Conservation (phyloP, 805 yeast species). For the Pichia rugopelliculosa region DNA sequence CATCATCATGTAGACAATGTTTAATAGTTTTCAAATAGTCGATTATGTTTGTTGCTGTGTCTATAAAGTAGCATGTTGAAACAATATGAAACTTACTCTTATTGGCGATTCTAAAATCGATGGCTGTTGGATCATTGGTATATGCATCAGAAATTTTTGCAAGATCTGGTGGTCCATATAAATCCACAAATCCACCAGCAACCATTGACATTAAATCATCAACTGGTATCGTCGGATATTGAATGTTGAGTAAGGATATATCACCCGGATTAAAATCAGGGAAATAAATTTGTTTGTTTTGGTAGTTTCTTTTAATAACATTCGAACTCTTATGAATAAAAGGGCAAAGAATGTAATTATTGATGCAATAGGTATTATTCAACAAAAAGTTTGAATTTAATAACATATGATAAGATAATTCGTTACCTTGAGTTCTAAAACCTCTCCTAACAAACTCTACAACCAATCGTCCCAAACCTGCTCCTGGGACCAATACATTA, state of each 20-base stretch:
- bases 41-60: conserved; percentile 52
- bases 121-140: conserved; percentile 32
- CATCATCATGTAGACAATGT: conserved; percentile 38
- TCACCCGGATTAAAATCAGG: conserved; percentile 46
- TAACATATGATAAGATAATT: conserved; percentile 58
- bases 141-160: conserved; percentile 29
- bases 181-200: conserved; percentile 64
- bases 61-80: conserved; percentile 54
- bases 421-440: conserved; percentile 60
- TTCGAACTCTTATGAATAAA: conserved; percentile 47
- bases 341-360: conserved; percentile 42
- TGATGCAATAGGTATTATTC: conserved; percentile 36
- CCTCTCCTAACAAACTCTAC: conserved; percentile 48
- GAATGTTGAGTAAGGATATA: conserved; percentile 27
- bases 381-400: conserved; percentile 47
- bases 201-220: conserved; percentile 59
- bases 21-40: conserved; percentile 47
- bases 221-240: conserved; percentile 35
- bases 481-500: conserved; percentile 53
- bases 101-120: conserved; percentile 36
- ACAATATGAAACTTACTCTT: conserved; percentile 36
- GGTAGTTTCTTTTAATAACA: conserved; percentile 36
- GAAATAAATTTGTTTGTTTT: conserved; percentile 41
- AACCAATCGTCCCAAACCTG: conserved; percentile 56
- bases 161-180: conserved; percentile 47